Conservation (phyloP, 2,329 filamentous ascomycete genomes). For the Colletotrichum truncatum region DNA sequence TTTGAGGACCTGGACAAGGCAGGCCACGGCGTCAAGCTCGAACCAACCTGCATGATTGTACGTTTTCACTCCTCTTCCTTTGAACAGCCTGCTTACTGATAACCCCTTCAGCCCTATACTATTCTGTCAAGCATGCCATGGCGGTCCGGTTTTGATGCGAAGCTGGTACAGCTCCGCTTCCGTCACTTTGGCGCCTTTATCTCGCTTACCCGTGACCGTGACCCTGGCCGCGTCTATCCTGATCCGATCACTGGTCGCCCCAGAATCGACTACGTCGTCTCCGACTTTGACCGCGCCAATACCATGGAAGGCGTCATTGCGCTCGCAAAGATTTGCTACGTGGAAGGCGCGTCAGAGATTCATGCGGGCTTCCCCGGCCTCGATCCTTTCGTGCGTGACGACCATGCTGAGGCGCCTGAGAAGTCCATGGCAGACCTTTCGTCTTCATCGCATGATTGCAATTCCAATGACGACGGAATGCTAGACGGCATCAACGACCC, state of each 20-base stretch:
- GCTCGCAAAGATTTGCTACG: conserved; percentile 79
- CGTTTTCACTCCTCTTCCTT: conserved; percentile 34
- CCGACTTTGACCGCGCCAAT: conserved; percentile 76
- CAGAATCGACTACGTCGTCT: conserved; percentile 75
- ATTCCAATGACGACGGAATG: conserved; percentile 19
- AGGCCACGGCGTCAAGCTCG: conserved; percentile 85
- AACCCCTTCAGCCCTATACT: conserved; percentile 66
- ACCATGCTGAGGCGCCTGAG: conserved; percentile 30
- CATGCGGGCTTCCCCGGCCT: conserved; percentile 70
- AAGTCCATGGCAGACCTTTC: conserved; percentile 16
- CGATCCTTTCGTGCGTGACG: conserved; percentile 64
- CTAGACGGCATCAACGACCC: conserved; percentile 59
- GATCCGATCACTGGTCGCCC: conserved; percentile 74
- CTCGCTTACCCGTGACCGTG: conserved; percentile 77
- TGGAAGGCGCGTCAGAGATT: conserved; percentile 84
- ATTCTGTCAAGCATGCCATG: conserved; percentile 73
- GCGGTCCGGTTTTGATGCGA: conserved; percentile 74
- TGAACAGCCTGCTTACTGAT: conserved; percentile 1
- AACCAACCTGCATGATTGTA: conserved; percentile 76
- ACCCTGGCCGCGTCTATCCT: conserved; percentile 77
- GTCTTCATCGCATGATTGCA: background rate
- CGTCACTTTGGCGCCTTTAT: conserved; percentile 78
- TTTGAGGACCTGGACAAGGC: conserved; percentile 84
- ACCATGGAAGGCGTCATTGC: conserved; percentile 77
- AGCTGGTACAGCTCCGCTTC: conserved; percentile 74